Base-by-base conservation (phyloP, 2,329 filamentous ascomycete species). In the Volutella citrinella region DNA sequence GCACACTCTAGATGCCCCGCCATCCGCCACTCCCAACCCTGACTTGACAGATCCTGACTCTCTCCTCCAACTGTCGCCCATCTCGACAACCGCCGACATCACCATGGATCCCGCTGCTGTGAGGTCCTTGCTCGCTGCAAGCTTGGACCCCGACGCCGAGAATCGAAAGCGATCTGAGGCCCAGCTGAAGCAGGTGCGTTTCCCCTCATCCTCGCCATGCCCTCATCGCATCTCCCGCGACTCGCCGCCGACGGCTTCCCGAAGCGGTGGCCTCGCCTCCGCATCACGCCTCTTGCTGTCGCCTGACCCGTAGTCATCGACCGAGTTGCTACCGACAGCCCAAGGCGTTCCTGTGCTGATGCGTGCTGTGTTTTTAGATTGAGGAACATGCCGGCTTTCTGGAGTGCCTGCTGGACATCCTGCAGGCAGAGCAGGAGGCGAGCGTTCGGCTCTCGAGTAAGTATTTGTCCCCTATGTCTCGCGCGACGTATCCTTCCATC, bases 311-410 rank as follows among this genome's bases (percentile, higher is more conserved):
- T n/a, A n/a, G n/a, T n/a, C n/a, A n/a, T n/a, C n/a, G n/a, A n/a
- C n/a, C n/a, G n/a, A n/a, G n/a, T n/a, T n/a, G n/a, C n/a, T n/a
- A n/a, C n/a, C n/a, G n/a, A n/a, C n/a, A n/a, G n/a, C n/a, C n/a
- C n/a, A n/a, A n/a, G n/a, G n/a, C n/a, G n/a, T n/a, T n/a, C n/a
- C n/a, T n/a, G n/a, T n/a, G n/a, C 50, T 52, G 40, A 52, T 45
- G 40, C 41, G 36, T 30, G 36, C 35, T 38, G 16, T 30, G 36
- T 28, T 36, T 42, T 23, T 59, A 96, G 89, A 88, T 93, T 60
- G 91, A 97, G 70, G 82, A 87, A 52, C 83, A 90, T 64, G 74
- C 85, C 42, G 90, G 90, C 48, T 97, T 98, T 65, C 84, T 87
- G 60, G 87, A 93, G 64, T 87, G 87, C 52, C 80, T 97, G 44